These are phyloP conservation scores for Fonsecaea pedrosoi DNA, from an alignment of 2,329 filamentous ascomycete species.

Conservation along the genomic window DNA sequence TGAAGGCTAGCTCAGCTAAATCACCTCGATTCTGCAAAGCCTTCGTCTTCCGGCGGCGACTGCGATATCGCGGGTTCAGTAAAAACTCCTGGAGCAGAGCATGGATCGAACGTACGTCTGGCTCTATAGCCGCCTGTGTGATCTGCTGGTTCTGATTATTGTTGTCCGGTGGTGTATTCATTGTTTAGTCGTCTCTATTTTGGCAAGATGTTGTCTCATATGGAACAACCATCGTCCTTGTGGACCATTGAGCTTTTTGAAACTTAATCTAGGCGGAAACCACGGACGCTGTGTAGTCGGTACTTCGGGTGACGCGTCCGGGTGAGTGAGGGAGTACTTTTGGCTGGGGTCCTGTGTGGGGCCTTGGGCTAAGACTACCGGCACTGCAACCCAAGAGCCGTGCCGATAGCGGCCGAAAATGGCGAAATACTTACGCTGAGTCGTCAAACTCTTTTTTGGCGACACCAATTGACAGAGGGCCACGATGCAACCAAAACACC, in stretches of 20 bases:
- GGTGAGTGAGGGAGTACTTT: conserved; percentile 1
- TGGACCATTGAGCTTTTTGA: background rate
- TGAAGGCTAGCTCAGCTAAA: background rate
- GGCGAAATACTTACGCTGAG: background rate
- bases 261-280: conserved; percentile 2
- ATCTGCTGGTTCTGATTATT: conserved; percentile 1
- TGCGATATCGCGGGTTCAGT: background rate
- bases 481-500: conserved; percentile 2
- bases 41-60: background rate
- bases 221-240: conserved; percentile 2
- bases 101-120: conserved; percentile 3
- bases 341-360: background rate
- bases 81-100: conserved; percentile 2
- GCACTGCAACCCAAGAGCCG: background rate
- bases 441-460: conserved; percentile 1
- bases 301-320: background rate
- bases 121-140: conserved; percentile 1
- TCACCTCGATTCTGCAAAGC: conserved; percentile 1
- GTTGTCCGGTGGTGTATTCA: background rate
- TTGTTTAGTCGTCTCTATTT: background rate
- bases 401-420: background rate
- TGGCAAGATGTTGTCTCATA: conserved; percentile 1
- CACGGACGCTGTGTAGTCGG: background rate
- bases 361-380: background rate
- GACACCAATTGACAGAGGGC: background rate